Percentiles rank a stretch among this genome's conserved stretches.
phyloP scores from a whole-genome alignment of 148 eudicot genomes.

The Chenopodium quinoa region DNA sequence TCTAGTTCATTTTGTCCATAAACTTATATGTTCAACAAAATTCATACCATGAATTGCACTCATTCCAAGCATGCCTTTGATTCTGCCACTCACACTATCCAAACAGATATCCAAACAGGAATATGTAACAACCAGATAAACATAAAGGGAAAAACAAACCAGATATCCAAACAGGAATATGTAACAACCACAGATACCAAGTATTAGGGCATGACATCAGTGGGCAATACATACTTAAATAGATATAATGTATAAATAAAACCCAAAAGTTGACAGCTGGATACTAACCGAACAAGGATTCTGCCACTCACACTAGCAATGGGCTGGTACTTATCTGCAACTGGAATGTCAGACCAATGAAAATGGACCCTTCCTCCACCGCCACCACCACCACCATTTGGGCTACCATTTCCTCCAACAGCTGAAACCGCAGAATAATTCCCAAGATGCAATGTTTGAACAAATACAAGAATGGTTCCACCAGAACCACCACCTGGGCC shows the following conservation, averaged over 20 bases:
- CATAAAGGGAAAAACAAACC: background rate
- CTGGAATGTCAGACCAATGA: constrained; percentile 85
- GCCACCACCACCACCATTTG: constrained; percentile 80
- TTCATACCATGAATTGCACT: background rate
- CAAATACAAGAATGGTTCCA: constrained; percentile 88
- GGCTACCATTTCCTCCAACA: constrained; percentile 84
- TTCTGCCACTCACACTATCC: too few relatives aligned
- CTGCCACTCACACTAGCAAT: constrained; percentile 61
- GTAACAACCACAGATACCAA: background rate
- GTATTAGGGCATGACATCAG: background rate
- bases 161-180: background rate
- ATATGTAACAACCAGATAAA: background rate
- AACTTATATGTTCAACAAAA: background rate
- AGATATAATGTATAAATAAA: background rate
- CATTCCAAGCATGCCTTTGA: background rate
- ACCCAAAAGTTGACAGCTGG: constrained; percentile 11
- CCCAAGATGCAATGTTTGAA: constrained; percentile 56
- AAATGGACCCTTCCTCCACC: constrained; percentile 96
- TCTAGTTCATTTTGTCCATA: background rate
- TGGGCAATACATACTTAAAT: background rate
- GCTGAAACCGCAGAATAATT: constrained; percentile 63
- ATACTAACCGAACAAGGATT: constrained; percentile 62
- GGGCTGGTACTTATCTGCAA: constrained; percentile 80
- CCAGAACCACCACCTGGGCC: constrained; percentile 99
- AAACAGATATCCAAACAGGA: too few relatives aligned